Base-by-base conservation (phyloP, 2,329 filamentous ascomycete species). In the Penicillium sp. region DNA sequence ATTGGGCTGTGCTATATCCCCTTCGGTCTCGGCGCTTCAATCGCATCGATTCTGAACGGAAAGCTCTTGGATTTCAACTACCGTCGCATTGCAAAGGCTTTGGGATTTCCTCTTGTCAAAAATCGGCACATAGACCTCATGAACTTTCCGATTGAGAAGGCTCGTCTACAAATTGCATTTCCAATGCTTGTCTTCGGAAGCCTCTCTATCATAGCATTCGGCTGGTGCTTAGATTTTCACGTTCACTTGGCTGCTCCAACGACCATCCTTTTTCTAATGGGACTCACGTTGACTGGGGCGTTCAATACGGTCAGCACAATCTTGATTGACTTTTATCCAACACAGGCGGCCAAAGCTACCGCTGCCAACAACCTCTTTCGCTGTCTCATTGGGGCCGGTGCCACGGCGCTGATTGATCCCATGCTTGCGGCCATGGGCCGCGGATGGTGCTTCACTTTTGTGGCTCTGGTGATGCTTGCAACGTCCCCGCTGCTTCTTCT, bases 281-380 rank as follows among this genome's bases (percentile, higher is more conserved):
- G 67, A 1, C 67, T 70, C 42, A 61, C 63, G 9, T 55, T 75
- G 13, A 70, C 67, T 5, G 68, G 67, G 0, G 64, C 67, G 0
- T 75, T 70, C 44, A 73, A 75, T 44, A 66, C 68, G 3, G 61
- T 73, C 6, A 74, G 71, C 44, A 75, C 75, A 0, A 58, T 80
- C 28, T 62, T 76, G 35, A 64, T 77, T 1, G 74, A 76, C 53
- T 55, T 74, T 3, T 72, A 73, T 46, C 71, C 70, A 0, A 65
- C 55, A 8, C 60, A 64, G 32, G 66, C 73, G 1, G 69, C 70
- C 1, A 68, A 71, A 1, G 70, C 70, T 0, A 72, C 72, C 3
- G 72, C 73, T 4, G 68, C 72, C 5, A 73, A 68, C 44, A 75
- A 76, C 47, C 54, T 75, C 3, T 64, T 66, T 1, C 62, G 72